These are phyloP conservation scores for Yamadazyma pseudoaaseri DNA, from an alignment of 1,139 yeast species.

Conservation along the genomic window DNA sequence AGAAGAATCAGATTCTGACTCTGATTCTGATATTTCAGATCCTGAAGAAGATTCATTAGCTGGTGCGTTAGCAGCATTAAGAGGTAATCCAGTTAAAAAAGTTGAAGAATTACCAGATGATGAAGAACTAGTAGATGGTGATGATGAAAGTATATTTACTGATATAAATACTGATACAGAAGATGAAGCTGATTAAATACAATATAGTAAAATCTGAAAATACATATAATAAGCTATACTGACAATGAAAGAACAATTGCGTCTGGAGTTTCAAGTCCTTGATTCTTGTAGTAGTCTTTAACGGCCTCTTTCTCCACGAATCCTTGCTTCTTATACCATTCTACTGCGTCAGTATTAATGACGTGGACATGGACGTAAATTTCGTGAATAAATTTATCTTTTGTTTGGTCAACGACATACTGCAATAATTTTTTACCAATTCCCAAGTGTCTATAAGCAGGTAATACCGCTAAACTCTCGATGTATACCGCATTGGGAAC, in stretches of 20 bases:
- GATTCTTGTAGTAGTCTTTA: slow-evolving; percentile 51
- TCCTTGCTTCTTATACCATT: slow-evolving; percentile 59
- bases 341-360: slow-evolving; percentile 41
- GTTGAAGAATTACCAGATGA: slow-evolving; percentile 31
- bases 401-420: slow-evolving; percentile 54
- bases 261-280: slow-evolving; percentile 45
- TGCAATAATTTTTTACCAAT: slow-evolving; percentile 60
- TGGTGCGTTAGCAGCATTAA: slow-evolving; percentile 62
- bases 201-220: not conserved
- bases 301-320: slow-evolving; percentile 41
- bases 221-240: slow-evolving; percentile 15
- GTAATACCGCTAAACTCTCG: slow-evolving; percentile 65
- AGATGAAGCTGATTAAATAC: slow-evolving; percentile 40
- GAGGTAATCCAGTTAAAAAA: slow-evolving; percentile 49
- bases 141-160: slow-evolving; percentile 40
- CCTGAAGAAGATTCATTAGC: slow-evolving; percentile 67
- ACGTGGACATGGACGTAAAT: slow-evolving; percentile 61
- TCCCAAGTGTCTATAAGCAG: slow-evolving; percentile 58
- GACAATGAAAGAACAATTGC: slow-evolving; percentile 38
- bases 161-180: slow-evolving; percentile 55
- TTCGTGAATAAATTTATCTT: slow-evolving; percentile 51
- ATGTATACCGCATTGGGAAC: slow-evolving; percentile 58
- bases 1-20: slow-evolving; percentile 25
- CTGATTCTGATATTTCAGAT: slow-evolving; percentile 58
- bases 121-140: slow-evolving; percentile 33